Conservation (phyloP, 1,139 yeast genomes). For the Candida mesenterica region DNA sequence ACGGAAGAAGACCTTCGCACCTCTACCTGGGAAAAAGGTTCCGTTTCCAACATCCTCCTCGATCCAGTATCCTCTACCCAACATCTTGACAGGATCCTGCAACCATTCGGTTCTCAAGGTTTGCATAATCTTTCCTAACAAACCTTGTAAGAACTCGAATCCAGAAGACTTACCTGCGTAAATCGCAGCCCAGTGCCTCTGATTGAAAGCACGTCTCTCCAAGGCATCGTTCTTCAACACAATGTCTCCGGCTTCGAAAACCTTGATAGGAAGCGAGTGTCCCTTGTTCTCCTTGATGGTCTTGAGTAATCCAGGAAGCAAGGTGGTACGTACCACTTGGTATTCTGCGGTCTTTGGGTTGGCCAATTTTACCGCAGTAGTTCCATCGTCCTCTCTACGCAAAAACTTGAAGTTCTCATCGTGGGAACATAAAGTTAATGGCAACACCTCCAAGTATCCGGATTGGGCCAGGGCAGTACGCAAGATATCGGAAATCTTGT, state of each 20-base stretch:
- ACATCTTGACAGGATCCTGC: constrained; percentile 49
- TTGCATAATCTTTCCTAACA: constrained; percentile 93
- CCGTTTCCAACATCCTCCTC: constrained; percentile 64
- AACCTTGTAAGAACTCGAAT: constrained; percentile 91
- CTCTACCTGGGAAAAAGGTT: constrained; percentile 96
- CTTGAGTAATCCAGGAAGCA: constrained; percentile 91
- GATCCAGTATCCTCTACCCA: constrained; percentile 81
- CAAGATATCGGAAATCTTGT: constrained; percentile 86
- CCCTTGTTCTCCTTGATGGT: constrained; percentile 95
- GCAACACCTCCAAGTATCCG: constrained; percentile 95
- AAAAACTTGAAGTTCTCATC: constrained; percentile 93
- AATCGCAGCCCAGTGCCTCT: constrained; percentile 92
- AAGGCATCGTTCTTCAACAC: constrained; percentile 76
- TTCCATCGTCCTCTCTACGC: constrained; percentile 70
- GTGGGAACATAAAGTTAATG: constrained; percentile 91
- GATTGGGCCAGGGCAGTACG: constrained; percentile 92
- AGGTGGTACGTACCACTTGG: constrained; percentile 94
- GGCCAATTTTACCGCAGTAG: constrained; percentile 80
- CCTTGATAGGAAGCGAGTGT: constrained; percentile 90
- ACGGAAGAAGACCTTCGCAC: constrained; percentile 82
- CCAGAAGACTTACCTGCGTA: constrained; percentile 95
- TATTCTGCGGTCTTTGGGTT: constrained; percentile 97
- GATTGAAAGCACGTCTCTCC: constrained; percentile 90
- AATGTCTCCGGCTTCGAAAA: constrained; percentile 93
- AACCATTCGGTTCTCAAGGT: constrained; percentile 90